Conservation (phyloP, 1,284 basidiomycete genomes). For the Microbotryum silenes-acaulis region DNA sequence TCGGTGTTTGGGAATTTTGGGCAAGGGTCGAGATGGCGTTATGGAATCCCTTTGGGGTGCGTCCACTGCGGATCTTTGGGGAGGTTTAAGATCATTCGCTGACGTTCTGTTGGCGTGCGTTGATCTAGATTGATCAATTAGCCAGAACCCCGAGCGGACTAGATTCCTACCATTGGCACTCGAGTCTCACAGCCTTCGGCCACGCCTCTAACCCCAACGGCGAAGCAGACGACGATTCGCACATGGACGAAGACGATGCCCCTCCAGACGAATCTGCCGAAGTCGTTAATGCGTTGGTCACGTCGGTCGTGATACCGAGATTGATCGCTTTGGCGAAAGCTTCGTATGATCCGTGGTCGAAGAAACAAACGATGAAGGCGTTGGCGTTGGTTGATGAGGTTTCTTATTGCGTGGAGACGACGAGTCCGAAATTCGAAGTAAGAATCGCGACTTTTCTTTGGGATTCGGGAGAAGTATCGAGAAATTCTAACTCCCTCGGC, state of each 20-base stretch:
- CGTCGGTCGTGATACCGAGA: constrained; percentile 69
- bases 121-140: constrained; percentile 23
- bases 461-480: too few relatives aligned
- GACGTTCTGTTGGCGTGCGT: not conserved
- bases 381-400: constrained; percentile 73
- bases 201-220: constrained; percentile 7
- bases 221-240: constrained; percentile 39
- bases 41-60: constrained; percentile 78
- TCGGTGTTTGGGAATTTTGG: constrained; percentile 96
- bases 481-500: not conserved
- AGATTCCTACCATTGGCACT: constrained; percentile 77
- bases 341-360: constrained; percentile 73
- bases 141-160: constrained; percentile 53
- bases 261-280: constrained; percentile 72
- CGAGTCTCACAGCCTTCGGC: constrained; percentile 57
- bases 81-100: not conserved
- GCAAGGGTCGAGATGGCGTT: constrained; percentile 71
- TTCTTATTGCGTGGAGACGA: constrained; percentile 55
- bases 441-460: constrained; percentile 26
- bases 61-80: constrained; percentile 31
- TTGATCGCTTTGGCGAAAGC: constrained; percentile 63
- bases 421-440: constrained; percentile 59
- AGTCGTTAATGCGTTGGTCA: constrained; percentile 78
- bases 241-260: constrained; percentile 47
- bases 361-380: constrained; percentile 55